Conservation (phyloP, 1,139 yeast species). For the Hansenula lynferdii region DNA sequence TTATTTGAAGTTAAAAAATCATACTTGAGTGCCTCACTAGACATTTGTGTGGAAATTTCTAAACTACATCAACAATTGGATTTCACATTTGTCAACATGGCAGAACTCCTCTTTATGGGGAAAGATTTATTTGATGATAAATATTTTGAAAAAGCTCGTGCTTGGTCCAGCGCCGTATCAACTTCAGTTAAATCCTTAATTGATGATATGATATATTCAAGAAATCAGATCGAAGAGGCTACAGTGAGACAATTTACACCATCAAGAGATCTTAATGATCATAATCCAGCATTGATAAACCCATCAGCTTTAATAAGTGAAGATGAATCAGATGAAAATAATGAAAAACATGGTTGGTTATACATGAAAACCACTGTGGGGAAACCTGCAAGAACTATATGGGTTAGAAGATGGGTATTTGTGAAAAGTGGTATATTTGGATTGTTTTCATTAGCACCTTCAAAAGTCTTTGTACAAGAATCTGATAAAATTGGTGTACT, state of each 20-base stretch:
- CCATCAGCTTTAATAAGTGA: slow-evolving; percentile 28
- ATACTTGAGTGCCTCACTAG: slow-evolving; percentile 64
- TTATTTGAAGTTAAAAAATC: slow-evolving; percentile 63
- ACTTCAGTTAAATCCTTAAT: slow-evolving; percentile 36
- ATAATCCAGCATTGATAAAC: slow-evolving; percentile 45
- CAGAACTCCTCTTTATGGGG: slow-evolving; percentile 20
- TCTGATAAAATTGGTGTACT: slow-evolving; percentile 83
- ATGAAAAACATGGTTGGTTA: slow-evolving; percentile 85
- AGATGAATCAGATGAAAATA: no score
- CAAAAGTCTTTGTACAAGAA: slow-evolving; percentile 80
- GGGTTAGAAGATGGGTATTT: slow-evolving; percentile 91
- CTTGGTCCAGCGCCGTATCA: slow-evolving; percentile 31
- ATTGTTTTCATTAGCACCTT: slow-evolving; percentile 63
- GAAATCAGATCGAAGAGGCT: slow-evolving; percentile 61
- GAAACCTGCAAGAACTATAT: slow-evolving; percentile 55
- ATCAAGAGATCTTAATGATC: slow-evolving; percentile 54
- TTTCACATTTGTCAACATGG: slow-evolving; percentile 43
- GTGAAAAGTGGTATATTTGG: slow-evolving; percentile 85
- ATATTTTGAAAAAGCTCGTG: slow-evolving; percentile 28
- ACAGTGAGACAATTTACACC: slow-evolving; percentile 53
- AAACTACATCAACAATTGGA: slow-evolving; percentile 54
- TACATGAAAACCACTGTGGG: slow-evolving; percentile 66
- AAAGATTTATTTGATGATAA: slow-evolving; percentile 32
- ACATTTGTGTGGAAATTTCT: slow-evolving; percentile 52
- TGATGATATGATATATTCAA: slow-evolving; percentile 52